These are phyloP conservation scores for Naganishia cerealis DNA, from an alignment of 1,284 basidiomycete species.

Conservation along the genomic window DNA sequence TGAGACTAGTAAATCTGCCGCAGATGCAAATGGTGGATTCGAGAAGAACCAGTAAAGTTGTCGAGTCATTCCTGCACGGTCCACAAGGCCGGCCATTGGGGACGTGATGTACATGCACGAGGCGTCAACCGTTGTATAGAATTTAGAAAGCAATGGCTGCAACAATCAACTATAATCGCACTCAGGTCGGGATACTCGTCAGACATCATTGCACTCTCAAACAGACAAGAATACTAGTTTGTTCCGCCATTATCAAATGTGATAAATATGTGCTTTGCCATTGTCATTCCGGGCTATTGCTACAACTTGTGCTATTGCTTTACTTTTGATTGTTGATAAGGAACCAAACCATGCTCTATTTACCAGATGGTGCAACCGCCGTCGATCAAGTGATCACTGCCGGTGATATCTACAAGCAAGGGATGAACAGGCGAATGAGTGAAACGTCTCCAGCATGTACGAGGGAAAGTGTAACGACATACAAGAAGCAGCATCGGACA, in stretches of 20 bases:
- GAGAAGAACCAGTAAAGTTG: slow-evolving; percentile 14
- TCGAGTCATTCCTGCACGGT: neutral
- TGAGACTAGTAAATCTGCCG: slow-evolving; percentile 20
- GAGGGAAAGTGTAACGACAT: slow-evolving; percentile 12
- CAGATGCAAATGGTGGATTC: slow-evolving; percentile 19
- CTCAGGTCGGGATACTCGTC: too few relatives aligned
- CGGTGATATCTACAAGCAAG: slow-evolving; percentile 39
- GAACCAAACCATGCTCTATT: neutral
- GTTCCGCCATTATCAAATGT: neutral
- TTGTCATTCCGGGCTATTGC: slow-evolving; percentile 3
- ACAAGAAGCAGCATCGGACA: slow-evolving; percentile 43
- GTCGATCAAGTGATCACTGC: slow-evolving; percentile 41
- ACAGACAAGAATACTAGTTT: neutral
- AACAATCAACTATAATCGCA: neutral
- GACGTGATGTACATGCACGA: neutral
- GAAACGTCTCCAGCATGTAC: neutral
- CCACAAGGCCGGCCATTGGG: neutral
- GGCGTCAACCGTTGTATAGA: slow-evolving; percentile 15
- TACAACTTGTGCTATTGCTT: slow-evolving; percentile 19
- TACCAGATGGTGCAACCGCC: slow-evolving; percentile 42
- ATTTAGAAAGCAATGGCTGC: neutral
- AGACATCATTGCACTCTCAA: too few relatives aligned
- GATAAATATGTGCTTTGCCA: neutral
- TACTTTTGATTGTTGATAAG: slow-evolving; percentile 11
- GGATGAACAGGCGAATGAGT: neutral